Percentiles rank a stretch among this genome's conserved stretches.
Conservation (phyloP, 768 basidiomycete genomes). For the Trametes villosa region DNA sequence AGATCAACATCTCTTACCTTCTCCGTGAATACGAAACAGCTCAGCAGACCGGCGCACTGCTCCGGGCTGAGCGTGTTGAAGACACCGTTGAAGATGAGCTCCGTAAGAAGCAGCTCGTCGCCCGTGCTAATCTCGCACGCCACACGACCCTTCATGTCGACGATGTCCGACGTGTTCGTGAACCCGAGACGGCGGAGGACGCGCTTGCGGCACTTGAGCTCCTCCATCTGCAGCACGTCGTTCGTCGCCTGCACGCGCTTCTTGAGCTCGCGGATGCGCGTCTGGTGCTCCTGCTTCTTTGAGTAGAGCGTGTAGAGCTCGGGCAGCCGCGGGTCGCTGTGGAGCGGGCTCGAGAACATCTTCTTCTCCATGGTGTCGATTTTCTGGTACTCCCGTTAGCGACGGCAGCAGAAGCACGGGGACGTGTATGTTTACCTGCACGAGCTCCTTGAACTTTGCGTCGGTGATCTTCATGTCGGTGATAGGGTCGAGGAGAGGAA, state of each 20-base stretch:
- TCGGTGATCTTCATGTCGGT: conserved; percentile 97
- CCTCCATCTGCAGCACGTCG: conserved; percentile 93
- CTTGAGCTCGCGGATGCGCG: conserved; percentile 76
- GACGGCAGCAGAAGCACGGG: no score
- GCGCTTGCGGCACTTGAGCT: conserved; percentile 93
- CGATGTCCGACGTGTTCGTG: conserved; percentile 86
- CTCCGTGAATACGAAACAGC: conserved; percentile 97
- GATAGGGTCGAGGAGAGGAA: conserved; percentile 87
- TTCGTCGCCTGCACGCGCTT: conserved; percentile 88
- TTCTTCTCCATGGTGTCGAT: conserved; percentile 88
- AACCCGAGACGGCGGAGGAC: conserved; percentile 92
- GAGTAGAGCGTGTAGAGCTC: conserved; percentile 81
- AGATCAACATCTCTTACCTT: conserved; percentile 59
- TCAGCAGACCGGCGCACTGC: conserved; percentile 91
- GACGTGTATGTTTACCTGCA: conserved; percentile 59
- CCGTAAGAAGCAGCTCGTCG: conserved; percentile 94
- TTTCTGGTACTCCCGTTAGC: conserved; percentile 57
- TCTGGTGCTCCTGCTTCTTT: conserved; percentile 71
- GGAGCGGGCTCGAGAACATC: conserved; percentile 78
- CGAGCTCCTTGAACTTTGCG: conserved; percentile 85
- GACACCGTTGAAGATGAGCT: conserved; percentile 95
- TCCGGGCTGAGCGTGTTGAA: conserved; percentile 92
- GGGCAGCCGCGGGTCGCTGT: conserved; percentile 77
- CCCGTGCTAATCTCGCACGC: conserved; percentile 99
- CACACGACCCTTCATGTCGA: conserved; percentile 97